Percentiles rank a stretch among this genome's conserved stretches.
These are phyloP conservation scores for Chrysoporthe puriensis DNA, from an alignment of 2,329 filamentous ascomycete species.

Conservation along the genomic window DNA sequence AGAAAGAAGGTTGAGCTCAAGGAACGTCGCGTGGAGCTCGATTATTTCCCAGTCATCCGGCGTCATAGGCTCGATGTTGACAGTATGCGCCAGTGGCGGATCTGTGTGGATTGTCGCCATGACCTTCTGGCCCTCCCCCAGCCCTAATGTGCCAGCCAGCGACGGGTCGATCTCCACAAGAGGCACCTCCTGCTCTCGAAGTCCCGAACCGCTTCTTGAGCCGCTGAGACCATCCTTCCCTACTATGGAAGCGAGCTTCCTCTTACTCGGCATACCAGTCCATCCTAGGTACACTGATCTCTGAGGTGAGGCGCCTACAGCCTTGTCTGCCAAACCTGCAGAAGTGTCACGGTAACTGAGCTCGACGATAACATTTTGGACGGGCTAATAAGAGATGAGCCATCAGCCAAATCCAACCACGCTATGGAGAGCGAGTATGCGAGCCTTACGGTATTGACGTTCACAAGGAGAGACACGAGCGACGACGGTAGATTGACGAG, in stretches of 20 bases:
- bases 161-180: conserved; percentile 87
- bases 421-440: background rate
- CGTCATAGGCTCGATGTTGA: conserved; percentile 95
- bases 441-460: conserved; percentile 79
- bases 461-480: conserved; percentile 82
- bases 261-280: conserved; percentile 97
- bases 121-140: conserved; percentile 82
- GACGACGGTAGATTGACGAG: conserved; percentile 89
- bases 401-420: conserved; percentile 30
- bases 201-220: conserved; percentile 56
- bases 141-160: conserved; percentile 74
- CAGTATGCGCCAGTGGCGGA: conserved; percentile 86
- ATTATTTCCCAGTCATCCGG: conserved; percentile 99
- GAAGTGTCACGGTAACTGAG: conserved; percentile 72
- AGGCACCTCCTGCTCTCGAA: conserved; percentile 74
- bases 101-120: conserved; percentile 77
- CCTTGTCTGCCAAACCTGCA: conserved; percentile 43
- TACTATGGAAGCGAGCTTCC: conserved; percentile 73
- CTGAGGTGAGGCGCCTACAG: conserved; percentile 49
- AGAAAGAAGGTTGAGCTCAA: conserved; percentile 89
- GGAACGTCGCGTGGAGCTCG: conserved; percentile 91
- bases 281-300: conserved; percentile 88
- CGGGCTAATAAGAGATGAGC: conserved; percentile 59
- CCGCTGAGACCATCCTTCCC: conserved; percentile 72
- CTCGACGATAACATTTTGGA: conserved; percentile 96